These are phyloP conservation scores for Pythium apleroticum DNA, from an alignment of 352 stramenopile genomes.

Conservation along the genomic window DNA sequence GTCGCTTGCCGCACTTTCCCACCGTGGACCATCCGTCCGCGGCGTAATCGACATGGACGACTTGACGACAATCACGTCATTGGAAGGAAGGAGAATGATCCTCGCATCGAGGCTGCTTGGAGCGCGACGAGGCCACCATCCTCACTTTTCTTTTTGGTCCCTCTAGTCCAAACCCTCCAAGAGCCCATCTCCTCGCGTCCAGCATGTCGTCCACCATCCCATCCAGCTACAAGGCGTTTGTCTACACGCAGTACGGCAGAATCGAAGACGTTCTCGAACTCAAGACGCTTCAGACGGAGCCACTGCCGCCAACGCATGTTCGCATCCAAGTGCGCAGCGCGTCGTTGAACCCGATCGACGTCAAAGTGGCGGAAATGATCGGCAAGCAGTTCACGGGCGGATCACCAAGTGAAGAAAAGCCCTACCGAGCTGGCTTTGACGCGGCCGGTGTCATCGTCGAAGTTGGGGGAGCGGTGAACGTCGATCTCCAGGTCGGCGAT, in stretches of 20 bases:
- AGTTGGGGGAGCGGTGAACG: neutral
- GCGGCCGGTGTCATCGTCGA: neutral
- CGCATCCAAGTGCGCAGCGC: conserved; percentile 37
- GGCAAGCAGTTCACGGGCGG: conserved; percentile 12
- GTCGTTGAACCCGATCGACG: conserved; percentile 35
- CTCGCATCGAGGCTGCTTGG: too few relatives aligned
- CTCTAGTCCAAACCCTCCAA: neutral
- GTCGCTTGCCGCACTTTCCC: too few relatives aligned
- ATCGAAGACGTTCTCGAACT: conserved; percentile 33
- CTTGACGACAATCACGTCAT: too few relatives aligned
- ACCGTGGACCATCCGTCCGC: too few relatives aligned
- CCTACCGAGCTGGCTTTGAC: neutral
- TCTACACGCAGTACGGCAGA: conserved; percentile 33
- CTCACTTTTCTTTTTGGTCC: neutral
- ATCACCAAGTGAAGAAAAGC: neutral
- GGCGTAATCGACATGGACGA: too few relatives aligned
- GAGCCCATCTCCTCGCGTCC: neutral
- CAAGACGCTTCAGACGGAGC: conserved; percentile 8
- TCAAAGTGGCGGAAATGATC: conserved; percentile 11
- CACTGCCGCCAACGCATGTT: conserved; percentile 29
- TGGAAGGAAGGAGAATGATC: too few relatives aligned
- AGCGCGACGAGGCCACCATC: too few relatives aligned
- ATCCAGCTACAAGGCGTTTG: conserved; percentile 28
- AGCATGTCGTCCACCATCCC: neutral
- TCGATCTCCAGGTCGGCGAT: neutral